These are phyloP conservation scores for Rhodamnia argentea DNA, from an alignment of 345 rosid species.

Conservation along the genomic window DNA sequence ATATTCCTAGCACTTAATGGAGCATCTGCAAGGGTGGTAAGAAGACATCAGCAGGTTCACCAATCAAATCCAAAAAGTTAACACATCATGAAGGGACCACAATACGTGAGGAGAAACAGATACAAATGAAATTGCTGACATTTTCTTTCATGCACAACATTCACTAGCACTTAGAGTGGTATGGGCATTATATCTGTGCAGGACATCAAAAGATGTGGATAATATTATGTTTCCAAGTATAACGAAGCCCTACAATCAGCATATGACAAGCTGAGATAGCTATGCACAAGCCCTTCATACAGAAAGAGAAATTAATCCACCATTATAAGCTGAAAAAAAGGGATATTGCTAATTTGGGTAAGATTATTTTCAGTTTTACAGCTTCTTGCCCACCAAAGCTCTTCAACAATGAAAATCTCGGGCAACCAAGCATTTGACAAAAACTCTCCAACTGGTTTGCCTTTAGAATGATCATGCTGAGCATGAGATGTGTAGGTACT, in stretches of 20 bases:
- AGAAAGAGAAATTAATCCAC: background rate
- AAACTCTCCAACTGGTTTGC: background rate
- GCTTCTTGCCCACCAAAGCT: background rate
- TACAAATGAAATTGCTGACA: background rate
- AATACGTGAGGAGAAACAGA: background rate
- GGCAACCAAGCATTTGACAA: background rate
- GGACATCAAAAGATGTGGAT: background rate
- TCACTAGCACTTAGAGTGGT: background rate
- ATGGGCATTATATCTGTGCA: background rate
- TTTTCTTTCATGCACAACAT: background rate
- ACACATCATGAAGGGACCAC: background rate
- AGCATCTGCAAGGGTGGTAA: slow-evolving; percentile 37
- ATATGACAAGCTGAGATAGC: background rate
- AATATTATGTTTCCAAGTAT: background rate
- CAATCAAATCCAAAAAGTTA: background rate
- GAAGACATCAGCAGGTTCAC: background rate
- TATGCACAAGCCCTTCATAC: background rate
- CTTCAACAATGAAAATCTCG: background rate
- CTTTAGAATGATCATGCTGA: background rate
- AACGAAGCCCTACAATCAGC: background rate
- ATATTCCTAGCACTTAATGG: slow-evolving; percentile 85
- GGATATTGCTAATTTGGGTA: background rate
- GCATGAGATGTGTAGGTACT: background rate
- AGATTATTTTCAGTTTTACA: background rate
- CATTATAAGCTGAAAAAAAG: background rate